Base-by-base conservation (phyloP, 2,329 filamentous ascomycete species). In the Paraconiothyrium sp. region DNA sequence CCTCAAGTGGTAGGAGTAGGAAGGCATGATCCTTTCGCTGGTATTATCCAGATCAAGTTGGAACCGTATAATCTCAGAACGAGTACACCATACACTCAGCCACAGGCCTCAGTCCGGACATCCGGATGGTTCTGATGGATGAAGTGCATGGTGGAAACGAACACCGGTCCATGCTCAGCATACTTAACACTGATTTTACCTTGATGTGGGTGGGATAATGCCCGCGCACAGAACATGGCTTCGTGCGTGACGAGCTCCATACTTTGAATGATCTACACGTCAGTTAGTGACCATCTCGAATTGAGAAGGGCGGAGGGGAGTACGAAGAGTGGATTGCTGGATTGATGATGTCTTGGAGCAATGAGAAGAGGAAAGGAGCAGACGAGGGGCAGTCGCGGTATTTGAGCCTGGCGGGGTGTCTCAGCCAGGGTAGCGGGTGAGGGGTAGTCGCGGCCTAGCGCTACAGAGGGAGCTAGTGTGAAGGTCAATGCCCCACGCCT, bases 1-100 rank as follows among this genome's bases (percentile, higher is more conserved):
- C 71, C 71, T 62, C 35, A 10, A 41, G 1, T 8, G 37, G 52
- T 57, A 74, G 72, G 77, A 77, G 73, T 78, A 82, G 83, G 83
- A 86, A 87, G 87, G 92, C 92, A 97, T 96, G 93, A 95, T 97
- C 91, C 93, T 97, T 95, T 93, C 93, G 93, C 93, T 93, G 91
- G 92, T 92, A 95, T 95, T 94, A 94, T 94, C 92, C 91, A 92
- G 92, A 94, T 94, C 92, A 94, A 94, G 92, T 94, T 93, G 83
- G 85, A 84, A 90, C 92, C 92, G 92, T 95, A 91, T 95, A 89
- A 89, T 95, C 91, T 94, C 90, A 92, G 88, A 85, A 83, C 83
- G 80, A 81, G 73, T 71, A 72, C 67, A 71, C 62, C 52, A 61
- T 27, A 58, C 51, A 47, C 39, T 56, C 55, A 27, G 49, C 56